These are phyloP conservation scores for Bruguiera gymnorhiza DNA, from an alignment of 345 rosid species.

Conservation along the genomic window DNA sequence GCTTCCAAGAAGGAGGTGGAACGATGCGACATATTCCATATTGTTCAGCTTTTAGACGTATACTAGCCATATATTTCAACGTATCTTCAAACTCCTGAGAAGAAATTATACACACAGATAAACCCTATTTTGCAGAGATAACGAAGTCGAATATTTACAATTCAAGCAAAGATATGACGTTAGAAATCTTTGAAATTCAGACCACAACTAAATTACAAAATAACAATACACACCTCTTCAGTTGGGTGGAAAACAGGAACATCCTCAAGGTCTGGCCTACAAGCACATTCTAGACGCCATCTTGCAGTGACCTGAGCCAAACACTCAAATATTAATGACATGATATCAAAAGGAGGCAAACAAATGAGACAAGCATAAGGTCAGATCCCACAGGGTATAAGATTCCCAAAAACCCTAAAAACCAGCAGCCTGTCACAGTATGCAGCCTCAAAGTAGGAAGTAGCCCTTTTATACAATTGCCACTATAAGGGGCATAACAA, in stretches of 20 bases:
- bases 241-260: conserved; percentile 91
- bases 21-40: conserved; percentile 98
- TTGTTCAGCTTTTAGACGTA: conserved; percentile 77
- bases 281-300: conserved; percentile 78
- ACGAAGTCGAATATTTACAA: not conserved
- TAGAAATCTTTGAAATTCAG: not conserved
- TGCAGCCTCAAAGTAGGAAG: not conserved
- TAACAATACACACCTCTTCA: conserved; percentile 65
- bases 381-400: no score
- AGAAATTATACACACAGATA: conserved; percentile 23
- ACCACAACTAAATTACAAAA: conserved; percentile 19
- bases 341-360: not conserved
- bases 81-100: conserved; percentile 96
- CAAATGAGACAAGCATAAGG: no score
- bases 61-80: conserved; percentile 75
- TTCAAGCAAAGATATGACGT: not conserved
- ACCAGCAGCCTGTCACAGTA: not conserved
- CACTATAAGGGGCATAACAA: conserved; percentile 6
- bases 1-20: conserved; percentile 96
- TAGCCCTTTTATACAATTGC: not conserved
- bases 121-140: conserved; percentile 2
- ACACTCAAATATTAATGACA: conserved; percentile 20
- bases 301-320: conserved; percentile 63
- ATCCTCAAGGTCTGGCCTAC: conserved; percentile 70
- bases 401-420: no score